Evolutionary conservation across 2,329 filamentous ascomycete species (phyloP).

Genomic region (Metarhizium guizhouense): DNA sequence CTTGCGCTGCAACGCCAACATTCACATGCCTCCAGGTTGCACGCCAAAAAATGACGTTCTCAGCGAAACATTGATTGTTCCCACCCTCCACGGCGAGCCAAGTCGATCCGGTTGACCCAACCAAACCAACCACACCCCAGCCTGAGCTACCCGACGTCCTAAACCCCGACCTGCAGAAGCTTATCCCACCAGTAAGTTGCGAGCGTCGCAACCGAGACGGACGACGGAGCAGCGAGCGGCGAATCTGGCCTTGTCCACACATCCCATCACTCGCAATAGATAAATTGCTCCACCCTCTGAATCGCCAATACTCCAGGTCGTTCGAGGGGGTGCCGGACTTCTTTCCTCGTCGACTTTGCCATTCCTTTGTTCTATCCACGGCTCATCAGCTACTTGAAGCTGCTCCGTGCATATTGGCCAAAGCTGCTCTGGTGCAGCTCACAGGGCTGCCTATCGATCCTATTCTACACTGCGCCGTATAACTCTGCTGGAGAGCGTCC

Average conservation of each 20-base stretch:
- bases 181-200: not conserved
- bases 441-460: not conserved
- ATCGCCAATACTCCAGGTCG: not conserved
- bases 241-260: not conserved
- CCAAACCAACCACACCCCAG: not conserved
- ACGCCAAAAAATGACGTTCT: not conserved
- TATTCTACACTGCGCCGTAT: not conserved
- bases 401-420: not conserved
- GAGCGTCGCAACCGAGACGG: not conserved
- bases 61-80: not conserved
- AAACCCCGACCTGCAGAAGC: not conserved
- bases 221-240: not conserved
- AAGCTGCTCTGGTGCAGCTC: not conserved
- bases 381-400: not conserved
- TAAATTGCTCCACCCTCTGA: not conserved
- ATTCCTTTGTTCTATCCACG: not conserved
- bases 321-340: not conserved
- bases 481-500: not conserved
- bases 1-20: not conserved
- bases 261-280: not conserved
- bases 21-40: constrained; percentile 5
- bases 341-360: not conserved
- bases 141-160: not conserved
- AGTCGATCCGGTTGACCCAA: not conserved
- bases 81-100: not conserved